Evolutionary conservation across 306 rosid species (phyloP).

Genomic region (Luffa acutangula): DNA sequence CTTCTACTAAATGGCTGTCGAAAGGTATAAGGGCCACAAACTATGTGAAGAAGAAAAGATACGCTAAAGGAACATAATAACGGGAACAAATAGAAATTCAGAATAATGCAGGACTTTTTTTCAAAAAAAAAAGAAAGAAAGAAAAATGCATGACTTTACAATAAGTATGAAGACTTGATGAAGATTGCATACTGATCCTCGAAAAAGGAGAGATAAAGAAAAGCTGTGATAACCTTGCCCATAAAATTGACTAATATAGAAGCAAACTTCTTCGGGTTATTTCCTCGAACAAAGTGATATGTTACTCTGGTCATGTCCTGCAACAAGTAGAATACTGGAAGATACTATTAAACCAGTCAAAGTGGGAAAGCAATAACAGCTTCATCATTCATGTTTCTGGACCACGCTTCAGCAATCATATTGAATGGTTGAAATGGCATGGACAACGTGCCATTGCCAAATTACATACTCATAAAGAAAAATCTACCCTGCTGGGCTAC

Average conservation of each 20-base stretch:
- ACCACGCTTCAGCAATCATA: not conserved
- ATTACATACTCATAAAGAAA: conserved; percentile 1
- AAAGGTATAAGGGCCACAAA: not conserved
- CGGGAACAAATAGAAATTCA: not conserved
- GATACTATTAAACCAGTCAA: not conserved
- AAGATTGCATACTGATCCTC: conserved; percentile 7
- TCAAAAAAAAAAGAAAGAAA: too few relatives aligned
- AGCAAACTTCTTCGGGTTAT: conserved; percentile 70
- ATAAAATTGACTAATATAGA: conserved; percentile 57
- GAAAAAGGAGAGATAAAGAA: not conserved
- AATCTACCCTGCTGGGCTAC: not conserved
- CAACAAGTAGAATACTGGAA: conserved; percentile 20
- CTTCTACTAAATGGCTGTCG: not conserved
- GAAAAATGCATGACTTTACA: not conserved
- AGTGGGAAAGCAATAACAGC: not conserved
- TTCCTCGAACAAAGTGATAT: conserved; percentile 71
- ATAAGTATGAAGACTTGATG: not conserved
- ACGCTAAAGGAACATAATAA: not conserved
- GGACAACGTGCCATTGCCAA: not conserved
- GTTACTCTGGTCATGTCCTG: conserved; percentile 92
- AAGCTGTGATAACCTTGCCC: conserved; percentile 59
- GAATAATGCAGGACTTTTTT: too few relatives aligned
- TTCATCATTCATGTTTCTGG: not conserved
- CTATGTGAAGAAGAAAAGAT: not conserved
- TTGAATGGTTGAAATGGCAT: not conserved